These are phyloP conservation scores for Protomyces inundatus DNA, from an alignment of 1,139 yeast species.

Conservation along the genomic window DNA sequence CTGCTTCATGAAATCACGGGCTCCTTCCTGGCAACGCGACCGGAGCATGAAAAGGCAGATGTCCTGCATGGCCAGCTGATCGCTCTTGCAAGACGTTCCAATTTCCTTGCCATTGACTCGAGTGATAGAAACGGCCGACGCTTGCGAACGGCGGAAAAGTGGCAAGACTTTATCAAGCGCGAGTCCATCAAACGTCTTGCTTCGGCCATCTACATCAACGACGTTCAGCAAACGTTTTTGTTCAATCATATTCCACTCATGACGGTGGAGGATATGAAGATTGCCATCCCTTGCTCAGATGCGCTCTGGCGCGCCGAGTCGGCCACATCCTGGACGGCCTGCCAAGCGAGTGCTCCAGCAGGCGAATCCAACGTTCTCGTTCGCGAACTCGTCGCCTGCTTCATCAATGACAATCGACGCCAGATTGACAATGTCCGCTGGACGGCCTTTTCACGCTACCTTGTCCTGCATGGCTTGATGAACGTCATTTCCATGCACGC, in stretches of 20 bases:
- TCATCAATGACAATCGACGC: neutral
- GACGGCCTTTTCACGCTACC: neutral
- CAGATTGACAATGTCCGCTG: neutral
- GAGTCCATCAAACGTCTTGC: constrained; percentile 3
- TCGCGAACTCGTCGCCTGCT: neutral
- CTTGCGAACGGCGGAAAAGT: neutral
- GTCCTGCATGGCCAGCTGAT: constrained; percentile 6
- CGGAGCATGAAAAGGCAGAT: constrained; percentile 4
- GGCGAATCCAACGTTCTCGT: neutral
- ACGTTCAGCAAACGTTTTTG: neutral
- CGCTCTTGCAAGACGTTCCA: constrained; percentile 8
- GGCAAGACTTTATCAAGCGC: constrained; percentile 1
- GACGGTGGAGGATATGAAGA: constrained; percentile 6
- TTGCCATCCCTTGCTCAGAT: constrained; percentile 1
- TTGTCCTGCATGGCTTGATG: neutral
- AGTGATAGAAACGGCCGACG: neutral
- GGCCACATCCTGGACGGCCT: neutral
- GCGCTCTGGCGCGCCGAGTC: neutral
- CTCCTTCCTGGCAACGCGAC: neutral
- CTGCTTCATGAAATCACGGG: neutral
- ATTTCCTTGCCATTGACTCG: neutral
- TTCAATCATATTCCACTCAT: neutral
- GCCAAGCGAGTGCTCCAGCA: neutral
- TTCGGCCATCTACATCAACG: neutral
- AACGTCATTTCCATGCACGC: neutral